Percentiles rank a stretch among this genome's conserved stretches.
These are phyloP conservation scores for Aspergillus sp. DNA, from an alignment of 2,329 filamentous ascomycete species.

Conservation along the genomic window DNA sequence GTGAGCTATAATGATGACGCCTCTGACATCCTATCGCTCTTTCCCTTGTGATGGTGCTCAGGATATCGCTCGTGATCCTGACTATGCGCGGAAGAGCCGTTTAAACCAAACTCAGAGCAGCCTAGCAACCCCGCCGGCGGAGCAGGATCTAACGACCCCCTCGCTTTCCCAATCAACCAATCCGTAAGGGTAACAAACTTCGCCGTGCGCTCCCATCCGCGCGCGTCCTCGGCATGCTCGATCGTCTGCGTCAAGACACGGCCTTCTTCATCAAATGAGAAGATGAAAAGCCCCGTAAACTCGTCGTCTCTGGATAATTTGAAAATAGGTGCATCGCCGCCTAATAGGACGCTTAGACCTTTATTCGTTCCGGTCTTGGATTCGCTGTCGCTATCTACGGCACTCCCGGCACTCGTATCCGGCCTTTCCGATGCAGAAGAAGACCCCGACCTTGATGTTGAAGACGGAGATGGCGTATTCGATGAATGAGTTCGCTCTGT, in stretches of 20 bases:
- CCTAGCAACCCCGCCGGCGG: constrained; percentile 23
- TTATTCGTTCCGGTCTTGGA: constrained; percentile 35
- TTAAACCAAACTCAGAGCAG: neutral
- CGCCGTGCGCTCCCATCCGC: constrained; percentile 79
- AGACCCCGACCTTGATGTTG: neutral
- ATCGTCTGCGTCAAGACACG: constrained; percentile 86
- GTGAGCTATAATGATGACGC: neutral
- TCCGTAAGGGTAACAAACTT: constrained; percentile 90
- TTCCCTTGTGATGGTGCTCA: neutral
- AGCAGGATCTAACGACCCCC: constrained; percentile 41
- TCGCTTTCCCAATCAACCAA: constrained; percentile 83
- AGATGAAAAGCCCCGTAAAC: constrained; percentile 90
- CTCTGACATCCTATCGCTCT: neutral
- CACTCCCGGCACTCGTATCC: constrained; percentile 14
- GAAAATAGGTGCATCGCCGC: constrained; percentile 52
- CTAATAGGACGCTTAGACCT: constrained; percentile 48
- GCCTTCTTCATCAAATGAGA: constrained; percentile 89
- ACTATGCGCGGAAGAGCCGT: neutral
- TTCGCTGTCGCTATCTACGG: constrained; percentile 6
- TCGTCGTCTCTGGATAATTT: constrained; percentile 64
- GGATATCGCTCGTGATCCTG: neutral
- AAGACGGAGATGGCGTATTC: neutral
- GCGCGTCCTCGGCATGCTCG: constrained; percentile 83
- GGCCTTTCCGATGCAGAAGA: neutral
- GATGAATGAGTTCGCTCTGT: constrained; percentile 47